Conservation (phyloP, 83 land plant genomes). For the Isoetes engelmannii region DNA sequence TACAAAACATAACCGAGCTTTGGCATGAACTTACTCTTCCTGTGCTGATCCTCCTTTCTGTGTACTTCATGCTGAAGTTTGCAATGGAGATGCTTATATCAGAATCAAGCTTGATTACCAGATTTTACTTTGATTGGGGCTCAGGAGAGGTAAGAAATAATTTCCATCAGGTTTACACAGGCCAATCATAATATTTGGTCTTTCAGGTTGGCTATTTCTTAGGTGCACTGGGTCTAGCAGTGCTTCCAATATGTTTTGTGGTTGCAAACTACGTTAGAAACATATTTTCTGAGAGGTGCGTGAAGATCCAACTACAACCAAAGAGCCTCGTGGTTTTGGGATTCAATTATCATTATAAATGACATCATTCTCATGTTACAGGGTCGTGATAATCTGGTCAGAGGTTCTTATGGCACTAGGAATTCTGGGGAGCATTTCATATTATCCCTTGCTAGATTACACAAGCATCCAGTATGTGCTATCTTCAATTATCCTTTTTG, state of each 20-base stretch:
- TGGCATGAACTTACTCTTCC: background rate
- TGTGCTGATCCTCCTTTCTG: background rate
- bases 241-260: constrained; percentile 7
- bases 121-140: background rate
- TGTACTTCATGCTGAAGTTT: constrained; percentile 12
- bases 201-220: constrained; percentile 4
- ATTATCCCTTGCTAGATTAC: background rate
- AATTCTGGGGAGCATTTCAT: background rate
- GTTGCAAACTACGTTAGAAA: constrained; percentile 7
- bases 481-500: background rate
- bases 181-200: background rate
- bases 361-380: background rate
- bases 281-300: constrained; percentile 1
- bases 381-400: constrained; percentile 4
- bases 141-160: too few species aligned
- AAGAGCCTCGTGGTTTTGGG: too few species aligned
- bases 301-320: background rate
- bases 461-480: background rate
- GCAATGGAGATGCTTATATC: constrained; percentile 1
- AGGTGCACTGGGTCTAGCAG: background rate
- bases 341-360: too few species aligned
- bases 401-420: constrained; percentile 5
- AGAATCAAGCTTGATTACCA: background rate
- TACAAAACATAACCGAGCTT: background rate
- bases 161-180: too few species aligned